phyloP scores from a whole-genome alignment of 2,329 filamentous ascomycete species.

The Pseudocercospora musae region DNA sequence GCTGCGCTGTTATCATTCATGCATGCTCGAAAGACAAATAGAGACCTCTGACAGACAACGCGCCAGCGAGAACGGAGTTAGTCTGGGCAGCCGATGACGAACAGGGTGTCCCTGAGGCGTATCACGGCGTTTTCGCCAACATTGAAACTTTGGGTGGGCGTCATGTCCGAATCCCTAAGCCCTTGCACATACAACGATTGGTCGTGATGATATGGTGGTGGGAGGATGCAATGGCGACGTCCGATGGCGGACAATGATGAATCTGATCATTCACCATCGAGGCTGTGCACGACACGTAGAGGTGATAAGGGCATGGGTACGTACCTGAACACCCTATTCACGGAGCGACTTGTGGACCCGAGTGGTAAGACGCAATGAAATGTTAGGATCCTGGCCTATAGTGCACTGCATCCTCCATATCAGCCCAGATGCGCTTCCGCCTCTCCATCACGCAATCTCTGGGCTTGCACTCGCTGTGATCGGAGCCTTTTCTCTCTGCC shows the following conservation, averaged over 20 bases:
- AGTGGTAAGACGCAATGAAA: not conserved
- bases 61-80: constrained; percentile 1
- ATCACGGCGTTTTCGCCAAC: not conserved
- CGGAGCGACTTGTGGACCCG: not conserved
- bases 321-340: not conserved
- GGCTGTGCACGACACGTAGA: not conserved
- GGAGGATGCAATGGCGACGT: not conserved
- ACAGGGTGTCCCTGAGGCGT: not conserved
- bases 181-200: not conserved
- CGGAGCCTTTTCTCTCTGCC: constrained; percentile 8
- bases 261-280: not conserved
- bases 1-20: constrained; percentile 4
- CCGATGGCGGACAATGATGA: not conserved
- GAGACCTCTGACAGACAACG: not conserved
- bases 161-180: not conserved
- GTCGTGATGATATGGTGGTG: not conserved
- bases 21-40: constrained; percentile 1
- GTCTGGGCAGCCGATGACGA: constrained; percentile 1
- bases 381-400: not conserved
- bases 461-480: constrained; percentile 16
- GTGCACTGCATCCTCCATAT: not conserved
- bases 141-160: not conserved
- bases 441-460: constrained; percentile 14
- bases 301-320: not conserved
- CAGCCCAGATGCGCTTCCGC: constrained; percentile 16